phyloP scores from a whole-genome alignment of 1,284 basidiomycete species.

The Macrocystidia cucumis region DNA sequence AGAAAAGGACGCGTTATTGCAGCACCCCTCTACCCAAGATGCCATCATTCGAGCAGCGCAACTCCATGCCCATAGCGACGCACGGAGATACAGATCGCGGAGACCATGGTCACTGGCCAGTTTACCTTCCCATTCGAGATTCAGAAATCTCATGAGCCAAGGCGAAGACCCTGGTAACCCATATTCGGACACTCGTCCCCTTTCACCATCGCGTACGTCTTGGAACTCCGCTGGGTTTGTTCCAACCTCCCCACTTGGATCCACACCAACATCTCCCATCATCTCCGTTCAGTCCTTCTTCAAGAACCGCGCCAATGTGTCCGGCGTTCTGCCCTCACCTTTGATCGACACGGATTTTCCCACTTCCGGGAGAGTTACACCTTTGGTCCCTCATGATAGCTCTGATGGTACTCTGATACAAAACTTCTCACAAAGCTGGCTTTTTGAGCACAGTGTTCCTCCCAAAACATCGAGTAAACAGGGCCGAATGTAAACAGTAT shows the following conservation, averaged over 20 bases:
- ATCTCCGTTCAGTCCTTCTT: slow-evolving; percentile 1
- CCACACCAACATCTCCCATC: slow-evolving; percentile 3
- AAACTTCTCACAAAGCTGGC: slow-evolving; percentile 18
- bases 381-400: slow-evolving; percentile 15
- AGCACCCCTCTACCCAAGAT: slow-evolving; percentile 37
- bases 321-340: slow-evolving; percentile 6
- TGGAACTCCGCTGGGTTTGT: slow-evolving; percentile 10
- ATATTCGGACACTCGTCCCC: slow-evolving; percentile 21
- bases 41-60: slow-evolving; percentile 15
- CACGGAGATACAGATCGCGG: slow-evolving; percentile 1
- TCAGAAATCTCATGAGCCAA: slow-evolving; percentile 6
- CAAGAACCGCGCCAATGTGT: slow-evolving; percentile 6
- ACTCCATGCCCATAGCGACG: slow-evolving; percentile 4
- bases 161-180: slow-evolving; percentile 18
- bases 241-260: slow-evolving; percentile 8
- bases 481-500: no score
- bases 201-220: slow-evolving; percentile 13
- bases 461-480: no score
- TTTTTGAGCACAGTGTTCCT: slow-evolving; percentile 12
- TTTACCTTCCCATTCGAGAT: slow-evolving; percentile 1
- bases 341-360: slow-evolving; percentile 8
- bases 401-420: slow-evolving; percentile 13
- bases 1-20: slow-evolving; percentile 49
- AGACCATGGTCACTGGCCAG: slow-evolving; percentile 3
- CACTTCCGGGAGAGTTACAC: slow-evolving; percentile 17